Conservation (phyloP, 345 rosid species). For the Eucalyptus polyanthemos region DNA sequence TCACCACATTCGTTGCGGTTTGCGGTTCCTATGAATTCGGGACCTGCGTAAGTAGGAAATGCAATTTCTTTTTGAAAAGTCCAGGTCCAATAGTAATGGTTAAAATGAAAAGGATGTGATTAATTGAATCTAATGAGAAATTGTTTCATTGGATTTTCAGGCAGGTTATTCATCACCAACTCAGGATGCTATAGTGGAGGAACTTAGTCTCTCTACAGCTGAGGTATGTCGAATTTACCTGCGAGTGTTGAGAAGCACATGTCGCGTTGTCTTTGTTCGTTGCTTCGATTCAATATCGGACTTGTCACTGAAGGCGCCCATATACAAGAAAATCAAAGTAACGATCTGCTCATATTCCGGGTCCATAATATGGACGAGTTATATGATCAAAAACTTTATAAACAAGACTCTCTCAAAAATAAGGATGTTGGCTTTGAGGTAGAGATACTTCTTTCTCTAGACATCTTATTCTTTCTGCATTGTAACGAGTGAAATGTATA, state of each 20-base stretch:
- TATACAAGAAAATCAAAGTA: background rate
- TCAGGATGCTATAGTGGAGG: constrained; percentile 67
- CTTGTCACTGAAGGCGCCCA: background rate
- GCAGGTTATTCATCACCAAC: constrained; percentile 90
- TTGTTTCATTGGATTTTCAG: constrained; percentile 20
- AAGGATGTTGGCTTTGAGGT: background rate
- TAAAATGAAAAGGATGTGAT: background rate
- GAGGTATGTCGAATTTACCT: constrained; percentile 20
- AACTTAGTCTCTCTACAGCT: constrained; percentile 50
- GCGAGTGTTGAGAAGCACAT: background rate
- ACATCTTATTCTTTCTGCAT: background rate
- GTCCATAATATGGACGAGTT: background rate
- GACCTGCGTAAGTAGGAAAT: constrained; percentile 7
- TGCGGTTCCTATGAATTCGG: constrained; percentile 83
- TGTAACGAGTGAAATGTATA: too few species aligned
- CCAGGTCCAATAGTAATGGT: background rate
- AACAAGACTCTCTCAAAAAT: background rate
- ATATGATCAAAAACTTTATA: background rate
- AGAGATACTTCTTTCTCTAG: background rate
- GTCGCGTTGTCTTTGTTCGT: background rate
- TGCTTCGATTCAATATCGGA: background rate
- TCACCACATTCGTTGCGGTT: constrained; percentile 70
- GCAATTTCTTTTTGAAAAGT: background rate
- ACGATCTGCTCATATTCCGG: background rate
- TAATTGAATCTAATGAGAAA: background rate